Conservation (phyloP, 345 rosid species). For the Capsella bursapastoris region DNA sequence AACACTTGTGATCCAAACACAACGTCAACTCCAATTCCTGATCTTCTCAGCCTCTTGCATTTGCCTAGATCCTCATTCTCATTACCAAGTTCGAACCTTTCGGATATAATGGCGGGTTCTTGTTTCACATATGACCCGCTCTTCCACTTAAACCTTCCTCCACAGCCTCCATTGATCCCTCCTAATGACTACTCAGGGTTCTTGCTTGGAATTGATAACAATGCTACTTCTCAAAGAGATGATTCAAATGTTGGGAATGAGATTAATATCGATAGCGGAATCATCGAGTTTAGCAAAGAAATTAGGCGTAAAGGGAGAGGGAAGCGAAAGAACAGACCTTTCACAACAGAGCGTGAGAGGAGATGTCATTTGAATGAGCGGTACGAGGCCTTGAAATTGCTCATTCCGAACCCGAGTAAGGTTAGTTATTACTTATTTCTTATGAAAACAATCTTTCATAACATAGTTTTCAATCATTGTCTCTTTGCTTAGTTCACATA, state of each 20-base stretch:
- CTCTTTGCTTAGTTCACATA: not conserved
- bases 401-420: constrained; percentile 82
- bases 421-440: constrained; percentile 38
- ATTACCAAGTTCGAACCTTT: constrained; percentile 44
- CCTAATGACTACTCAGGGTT: constrained; percentile 42
- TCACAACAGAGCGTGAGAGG: constrained; percentile 67
- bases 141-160: constrained; percentile 63
- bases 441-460: not conserved
- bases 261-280: constrained; percentile 52
- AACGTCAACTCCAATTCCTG: constrained; percentile 52
- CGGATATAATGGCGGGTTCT: constrained; percentile 48
- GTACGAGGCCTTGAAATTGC: constrained; percentile 54
- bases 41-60: constrained; percentile 70
- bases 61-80: constrained; percentile 55
- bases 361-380: constrained; percentile 69
- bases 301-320: constrained; percentile 53
- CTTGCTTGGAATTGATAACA: constrained; percentile 46
- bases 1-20: constrained; percentile 41
- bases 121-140: constrained; percentile 61
- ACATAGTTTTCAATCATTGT: not conserved
- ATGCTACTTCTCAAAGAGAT: constrained; percentile 37
- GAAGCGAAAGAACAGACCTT: constrained; percentile 63
- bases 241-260: constrained; percentile 35
- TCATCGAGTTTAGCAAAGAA: constrained; percentile 58
- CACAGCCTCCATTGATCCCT: constrained; percentile 59